phyloP scores from a whole-genome alignment of 768 basidiomycete genomes.

The Pulveroboletus sp. region DNA sequence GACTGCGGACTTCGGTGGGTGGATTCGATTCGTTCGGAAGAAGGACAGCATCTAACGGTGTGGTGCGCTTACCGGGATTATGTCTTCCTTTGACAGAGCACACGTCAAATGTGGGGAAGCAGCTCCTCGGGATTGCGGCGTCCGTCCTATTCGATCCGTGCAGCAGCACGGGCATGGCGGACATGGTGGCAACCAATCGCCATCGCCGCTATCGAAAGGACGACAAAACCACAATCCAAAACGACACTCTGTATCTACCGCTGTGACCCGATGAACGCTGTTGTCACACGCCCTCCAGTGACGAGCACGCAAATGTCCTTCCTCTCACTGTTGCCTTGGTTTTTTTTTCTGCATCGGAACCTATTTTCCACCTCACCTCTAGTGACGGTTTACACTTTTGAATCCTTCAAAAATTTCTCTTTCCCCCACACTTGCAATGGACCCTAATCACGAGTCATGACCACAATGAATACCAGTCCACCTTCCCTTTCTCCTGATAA shows the following conservation, averaged over 20 bases:
- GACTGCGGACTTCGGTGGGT: constrained; percentile 76
- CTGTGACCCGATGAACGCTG: constrained; percentile 26
- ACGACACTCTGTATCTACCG: constrained; percentile 22
- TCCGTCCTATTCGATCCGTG: constrained; percentile 38
- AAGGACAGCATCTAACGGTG: constrained; percentile 17
- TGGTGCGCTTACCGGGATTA: not conserved
- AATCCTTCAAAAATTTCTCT: not conserved
- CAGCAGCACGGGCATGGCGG: constrained; percentile 26
- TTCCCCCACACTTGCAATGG: constrained; percentile 16
- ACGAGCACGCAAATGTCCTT: constrained; percentile 10
- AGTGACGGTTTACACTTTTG: constrained; percentile 13
- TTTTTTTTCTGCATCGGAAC: constrained; percentile 7
- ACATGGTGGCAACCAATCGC: constrained; percentile 16
- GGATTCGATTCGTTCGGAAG: constrained; percentile 8
- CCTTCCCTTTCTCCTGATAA: not conserved
- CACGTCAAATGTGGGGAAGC: constrained; percentile 85
- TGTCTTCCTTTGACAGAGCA: constrained; percentile 43
- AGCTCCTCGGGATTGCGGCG: constrained; percentile 75
- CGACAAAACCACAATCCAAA: constrained; percentile 26
- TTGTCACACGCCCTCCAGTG: constrained; percentile 13
- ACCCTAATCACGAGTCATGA: constrained; percentile 16
- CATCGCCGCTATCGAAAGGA: constrained; percentile 27
- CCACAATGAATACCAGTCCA: constrained; percentile 10
- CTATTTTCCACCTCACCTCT: constrained; percentile 4
- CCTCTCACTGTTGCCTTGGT: not conserved